A percentile compares a stretch with the other conserved stretches of the same genome.
Evolutionary conservation across 176 grass and related monocot species (phyloP).

Genomic region (Carex kokanica): DNA sequence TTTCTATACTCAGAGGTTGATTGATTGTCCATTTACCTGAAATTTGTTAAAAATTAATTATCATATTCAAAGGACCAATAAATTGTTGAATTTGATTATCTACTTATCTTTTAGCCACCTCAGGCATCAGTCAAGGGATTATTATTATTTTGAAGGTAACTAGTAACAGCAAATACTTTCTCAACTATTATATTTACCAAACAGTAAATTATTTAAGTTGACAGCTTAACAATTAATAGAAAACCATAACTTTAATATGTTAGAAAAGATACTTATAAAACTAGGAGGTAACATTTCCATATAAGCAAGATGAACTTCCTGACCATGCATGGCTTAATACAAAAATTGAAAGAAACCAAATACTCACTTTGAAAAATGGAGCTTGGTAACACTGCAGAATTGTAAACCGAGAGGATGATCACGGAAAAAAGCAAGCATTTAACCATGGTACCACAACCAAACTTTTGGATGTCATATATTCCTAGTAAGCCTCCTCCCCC

Average conservation of each 20-base stretch:
- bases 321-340: neutral
- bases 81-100: neutral
- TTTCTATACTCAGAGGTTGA: neutral
- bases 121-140: neutral
- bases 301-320: neutral
- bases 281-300: neutral
- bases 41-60: conserved; percentile 2
- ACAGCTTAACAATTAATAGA: neutral
- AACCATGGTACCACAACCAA: conserved; percentile 18
- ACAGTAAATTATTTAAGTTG: neutral
- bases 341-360: neutral
- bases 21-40: neutral
- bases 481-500: conserved; percentile 2
- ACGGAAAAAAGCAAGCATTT: conserved; percentile 11
- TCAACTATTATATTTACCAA: neutral
- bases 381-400: conserved; percentile 6
- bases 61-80: neutral
- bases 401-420: conserved; percentile 8
- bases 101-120: too few relatives aligned
- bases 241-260: neutral
- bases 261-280: neutral
- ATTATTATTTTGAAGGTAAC: neutral
- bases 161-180: neutral
- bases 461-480: neutral
- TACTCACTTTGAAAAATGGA: conserved; percentile 26